phyloP scores from a whole-genome alignment of 495 filamentous ascomycete species.

The Hyphodiscus hymeniophilus region DNA sequence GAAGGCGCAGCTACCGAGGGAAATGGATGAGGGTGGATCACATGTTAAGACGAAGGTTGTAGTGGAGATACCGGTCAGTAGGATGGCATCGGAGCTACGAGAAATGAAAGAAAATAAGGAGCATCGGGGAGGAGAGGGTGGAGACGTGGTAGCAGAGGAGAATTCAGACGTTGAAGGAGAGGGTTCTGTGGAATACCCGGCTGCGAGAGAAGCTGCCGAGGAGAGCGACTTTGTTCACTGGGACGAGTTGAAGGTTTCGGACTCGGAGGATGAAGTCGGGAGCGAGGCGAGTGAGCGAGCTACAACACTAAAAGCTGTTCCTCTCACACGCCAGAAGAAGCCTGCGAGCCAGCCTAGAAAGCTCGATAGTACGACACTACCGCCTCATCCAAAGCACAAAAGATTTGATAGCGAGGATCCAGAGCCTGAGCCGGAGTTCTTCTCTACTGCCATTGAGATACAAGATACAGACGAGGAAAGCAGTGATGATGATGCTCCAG shows the following conservation, averaged over 20 bases:
- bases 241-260: neutral
- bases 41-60: constrained; percentile 10
- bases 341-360: neutral
- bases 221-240: neutral
- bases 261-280: neutral
- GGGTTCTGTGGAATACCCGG: too few species aligned
- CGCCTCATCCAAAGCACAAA: constrained; percentile 5
- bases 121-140: neutral
- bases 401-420: constrained; percentile 16
- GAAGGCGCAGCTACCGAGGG: constrained; percentile 12
- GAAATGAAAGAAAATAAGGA: neutral
- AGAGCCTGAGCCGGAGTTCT: constrained; percentile 2
- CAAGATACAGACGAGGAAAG: constrained; percentile 6
- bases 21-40: constrained; percentile 7
- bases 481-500: constrained; percentile 22
- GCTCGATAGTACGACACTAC: neutral
- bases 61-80: constrained; percentile 12
- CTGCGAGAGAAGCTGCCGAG: neutral
- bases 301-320: neutral
- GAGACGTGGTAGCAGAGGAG: neutral
- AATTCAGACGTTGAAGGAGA: too few species aligned
- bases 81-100: neutral
- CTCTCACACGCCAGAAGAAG: neutral
- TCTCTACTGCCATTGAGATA: constrained; percentile 10
- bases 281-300: neutral